Evolutionary conservation across 768 basidiomycete genomes (phyloP).

Genomic region (Glaciozyma antarctica): DNA sequence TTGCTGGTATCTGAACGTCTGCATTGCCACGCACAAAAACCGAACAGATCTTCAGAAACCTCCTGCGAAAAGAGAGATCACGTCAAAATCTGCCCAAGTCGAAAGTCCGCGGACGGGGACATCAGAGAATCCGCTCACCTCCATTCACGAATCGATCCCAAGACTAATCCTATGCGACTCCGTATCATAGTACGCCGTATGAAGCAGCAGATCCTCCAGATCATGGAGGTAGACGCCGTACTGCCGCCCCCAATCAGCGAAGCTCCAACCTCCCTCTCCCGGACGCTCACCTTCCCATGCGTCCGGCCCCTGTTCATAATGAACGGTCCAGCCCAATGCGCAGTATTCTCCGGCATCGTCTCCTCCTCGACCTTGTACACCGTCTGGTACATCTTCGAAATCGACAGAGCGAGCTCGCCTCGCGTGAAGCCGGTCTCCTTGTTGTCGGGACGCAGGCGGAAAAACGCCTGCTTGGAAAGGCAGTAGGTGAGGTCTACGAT

Average conservation of each 20-base stretch:
- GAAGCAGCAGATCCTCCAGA: not conserved
- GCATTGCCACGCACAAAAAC: not conserved
- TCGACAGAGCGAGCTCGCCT: not conserved
- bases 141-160: not conserved
- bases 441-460: slow-evolving; percentile 1
- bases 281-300: not conserved
- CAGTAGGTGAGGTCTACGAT: not conserved
- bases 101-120: too few species aligned
- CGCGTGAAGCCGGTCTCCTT: not conserved
- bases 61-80: too few species aligned
- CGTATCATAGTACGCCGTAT: not conserved
- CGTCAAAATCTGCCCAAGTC: too few species aligned
- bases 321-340: not conserved
- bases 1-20: not conserved
- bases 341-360: not conserved
- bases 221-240: not conserved
- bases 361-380: slow-evolving; percentile 2
- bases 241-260: not conserved
- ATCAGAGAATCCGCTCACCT: too few species aligned
- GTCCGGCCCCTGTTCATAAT: not conserved
- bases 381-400: not conserved
- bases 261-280: not conserved
- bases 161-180: not conserved
- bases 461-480: not conserved
- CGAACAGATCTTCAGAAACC: too few species aligned